Percentiles rank a stretch among this genome's conserved stretches.
phyloP scores from a whole-genome alignment of 1,284 basidiomycete genomes.

The Sanguinoderma infundibulare region DNA sequence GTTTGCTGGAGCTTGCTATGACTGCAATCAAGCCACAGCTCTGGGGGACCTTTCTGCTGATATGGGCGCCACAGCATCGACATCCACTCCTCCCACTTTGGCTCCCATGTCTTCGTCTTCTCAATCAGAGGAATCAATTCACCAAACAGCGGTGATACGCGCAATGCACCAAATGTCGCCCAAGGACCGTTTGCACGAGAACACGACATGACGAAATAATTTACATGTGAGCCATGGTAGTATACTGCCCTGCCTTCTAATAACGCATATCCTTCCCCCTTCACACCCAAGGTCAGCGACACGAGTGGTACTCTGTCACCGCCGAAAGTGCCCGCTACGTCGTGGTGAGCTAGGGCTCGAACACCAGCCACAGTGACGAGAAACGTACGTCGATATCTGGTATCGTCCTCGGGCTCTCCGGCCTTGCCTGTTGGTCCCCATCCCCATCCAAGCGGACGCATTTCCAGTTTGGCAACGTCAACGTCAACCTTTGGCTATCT shows the following conservation, averaged over 20 bases:
- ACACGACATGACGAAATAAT: conserved; percentile 31
- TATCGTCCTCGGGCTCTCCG: conserved; percentile 13
- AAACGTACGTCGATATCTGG: conserved; percentile 20
- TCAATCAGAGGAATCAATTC: neutral
- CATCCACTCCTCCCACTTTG: neutral
- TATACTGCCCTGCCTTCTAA: neutral
- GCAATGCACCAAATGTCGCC: neutral
- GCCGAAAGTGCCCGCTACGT: conserved; percentile 21
- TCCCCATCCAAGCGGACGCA: conserved; percentile 24
- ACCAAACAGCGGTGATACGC: neutral
- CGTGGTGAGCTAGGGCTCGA: neutral
- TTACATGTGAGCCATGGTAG: conserved; percentile 5
- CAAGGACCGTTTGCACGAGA: neutral
- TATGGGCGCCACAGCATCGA: neutral
- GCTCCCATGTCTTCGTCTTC: neutral
- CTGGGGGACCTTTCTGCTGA: no score
- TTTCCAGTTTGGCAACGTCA: conserved; percentile 63
- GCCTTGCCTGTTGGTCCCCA: conserved; percentile 4
- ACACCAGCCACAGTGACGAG: neutral
- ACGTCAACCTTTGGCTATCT: conserved; percentile 57
- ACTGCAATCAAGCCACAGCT: no score
- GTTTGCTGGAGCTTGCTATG: no score
- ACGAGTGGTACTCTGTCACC: conserved; percentile 23
- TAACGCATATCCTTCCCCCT: neutral
- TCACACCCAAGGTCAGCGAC: neutral